phyloP scores from a whole-genome alignment of 306 rosid species.

The Psophocarpus tetragonolobus region DNA sequence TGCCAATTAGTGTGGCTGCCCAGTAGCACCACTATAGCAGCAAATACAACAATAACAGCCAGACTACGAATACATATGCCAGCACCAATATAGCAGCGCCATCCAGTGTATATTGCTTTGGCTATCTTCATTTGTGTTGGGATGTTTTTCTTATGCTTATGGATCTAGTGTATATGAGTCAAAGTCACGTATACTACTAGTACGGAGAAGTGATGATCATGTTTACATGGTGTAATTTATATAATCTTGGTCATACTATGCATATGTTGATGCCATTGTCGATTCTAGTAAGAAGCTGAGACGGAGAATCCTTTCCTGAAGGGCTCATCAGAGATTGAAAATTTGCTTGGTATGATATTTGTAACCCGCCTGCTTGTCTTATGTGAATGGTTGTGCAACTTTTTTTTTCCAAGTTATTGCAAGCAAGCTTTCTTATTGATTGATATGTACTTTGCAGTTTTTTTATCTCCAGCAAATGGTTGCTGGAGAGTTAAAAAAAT shows the following conservation, averaged over 20 bases:
- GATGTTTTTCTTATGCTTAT: slow-evolving; percentile 12
- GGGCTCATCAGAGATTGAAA: slow-evolving; percentile 1
- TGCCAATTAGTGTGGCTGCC: no score
- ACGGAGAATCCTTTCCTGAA: background rate
- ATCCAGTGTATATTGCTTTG: slow-evolving; percentile 21
- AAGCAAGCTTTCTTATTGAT: no score
- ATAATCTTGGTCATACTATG: background rate
- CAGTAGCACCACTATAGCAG: no score
- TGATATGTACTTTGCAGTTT: no score
- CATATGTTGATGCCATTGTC: background rate
- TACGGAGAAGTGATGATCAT: slow-evolving; percentile 27
- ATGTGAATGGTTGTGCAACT: background rate
- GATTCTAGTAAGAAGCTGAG: background rate
- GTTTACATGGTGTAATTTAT: slow-evolving; percentile 21
- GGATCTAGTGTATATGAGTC: slow-evolving; percentile 15
- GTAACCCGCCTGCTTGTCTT: background rate
- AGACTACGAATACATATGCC: no score
- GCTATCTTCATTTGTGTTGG: slow-evolving; percentile 2
- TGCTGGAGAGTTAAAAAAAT: no score
- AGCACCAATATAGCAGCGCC: no score
- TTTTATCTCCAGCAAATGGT: no score
- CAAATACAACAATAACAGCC: no score
- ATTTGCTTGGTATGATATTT: background rate
- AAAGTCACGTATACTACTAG: slow-evolving; percentile 16
- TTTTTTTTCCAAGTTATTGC: background rate